Percentiles rank a stretch among this genome's conserved stretches.
These are phyloP conservation scores for Cordyceps cicadae DNA, from an alignment of 2,329 filamentous ascomycete species.

Conservation along the genomic window DNA sequence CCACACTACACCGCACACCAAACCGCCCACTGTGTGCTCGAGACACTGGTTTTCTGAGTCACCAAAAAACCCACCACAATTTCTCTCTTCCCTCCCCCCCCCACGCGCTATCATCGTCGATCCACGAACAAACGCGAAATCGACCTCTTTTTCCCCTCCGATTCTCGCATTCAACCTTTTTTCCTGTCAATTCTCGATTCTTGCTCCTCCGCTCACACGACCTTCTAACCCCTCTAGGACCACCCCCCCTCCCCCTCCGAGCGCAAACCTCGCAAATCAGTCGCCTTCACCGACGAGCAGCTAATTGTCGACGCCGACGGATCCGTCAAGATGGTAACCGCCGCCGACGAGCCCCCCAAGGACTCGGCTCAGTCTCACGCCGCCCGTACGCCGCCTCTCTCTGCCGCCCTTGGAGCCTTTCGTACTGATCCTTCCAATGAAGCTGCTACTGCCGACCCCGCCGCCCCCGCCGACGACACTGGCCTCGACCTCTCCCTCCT, in stretches of 20 bases:
- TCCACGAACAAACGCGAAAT: slow-evolving; percentile 2
- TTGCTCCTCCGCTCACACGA: not conserved
- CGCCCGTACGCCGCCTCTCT: slow-evolving; percentile 54
- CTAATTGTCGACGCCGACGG: slow-evolving; percentile 86
- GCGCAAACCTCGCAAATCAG: slow-evolving; percentile 79
- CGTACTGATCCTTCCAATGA: slow-evolving; percentile 36
- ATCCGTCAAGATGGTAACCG: slow-evolving; percentile 67
- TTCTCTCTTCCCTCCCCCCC: not conserved
- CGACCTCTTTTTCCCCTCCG: not conserved
- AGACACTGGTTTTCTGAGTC: slow-evolving; percentile 7
- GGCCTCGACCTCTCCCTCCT: slow-evolving; percentile 55
- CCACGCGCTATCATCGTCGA: slow-evolving; percentile 3
- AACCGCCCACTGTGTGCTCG: not conserved
- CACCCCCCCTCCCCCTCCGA: slow-evolving; percentile 29
- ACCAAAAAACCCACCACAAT: slow-evolving; percentile 8
- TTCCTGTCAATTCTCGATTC: slow-evolving; percentile 8
- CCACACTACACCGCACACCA: not conserved
- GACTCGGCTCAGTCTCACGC: slow-evolving; percentile 75
- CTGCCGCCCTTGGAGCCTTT: slow-evolving; percentile 47
- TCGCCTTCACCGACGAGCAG: slow-evolving; percentile 83
- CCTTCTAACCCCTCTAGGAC: slow-evolving; percentile 1
- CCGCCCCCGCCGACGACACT: slow-evolving; percentile 40
- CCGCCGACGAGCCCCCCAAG: slow-evolving; percentile 61
- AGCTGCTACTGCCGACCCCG: slow-evolving; percentile 30
- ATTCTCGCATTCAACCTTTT: not conserved